phyloP scores from a whole-genome alignment of 768 basidiomycete species.

The Hemileccinum impolitum region DNA sequence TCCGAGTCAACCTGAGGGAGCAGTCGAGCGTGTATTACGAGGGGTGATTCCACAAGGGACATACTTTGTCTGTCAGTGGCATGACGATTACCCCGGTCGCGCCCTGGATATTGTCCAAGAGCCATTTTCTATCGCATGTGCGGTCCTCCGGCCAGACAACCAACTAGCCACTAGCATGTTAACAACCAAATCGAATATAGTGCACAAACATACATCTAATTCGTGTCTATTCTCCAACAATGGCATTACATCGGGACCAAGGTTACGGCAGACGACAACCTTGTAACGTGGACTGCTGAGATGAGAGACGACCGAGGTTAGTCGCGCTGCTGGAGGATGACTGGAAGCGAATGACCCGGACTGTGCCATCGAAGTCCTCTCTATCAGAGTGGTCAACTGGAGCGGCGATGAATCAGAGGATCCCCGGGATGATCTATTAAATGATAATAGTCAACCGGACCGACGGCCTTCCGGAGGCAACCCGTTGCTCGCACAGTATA shows the following conservation, averaged over 20 bases:
- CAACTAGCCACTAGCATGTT: slow-evolving; percentile 30
- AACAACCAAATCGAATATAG: not conserved
- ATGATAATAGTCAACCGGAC: not conserved
- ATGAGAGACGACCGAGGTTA: slow-evolving; percentile 25
- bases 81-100: slow-evolving; percentile 62
- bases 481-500: too few relatives aligned
- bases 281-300: slow-evolving; percentile 30
- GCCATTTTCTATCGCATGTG: slow-evolving; percentile 61
- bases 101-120: slow-evolving; percentile 68
- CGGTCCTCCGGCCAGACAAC: slow-evolving; percentile 52
- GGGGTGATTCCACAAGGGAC: not conserved
- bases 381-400: not conserved
- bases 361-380: slow-evolving; percentile 17
- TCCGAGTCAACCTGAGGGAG: slow-evolving; percentile 63
- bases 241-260: slow-evolving; percentile 64
- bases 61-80: slow-evolving; percentile 70
- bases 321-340: slow-evolving; percentile 12
- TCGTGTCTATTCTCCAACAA: slow-evolving; percentile 46
- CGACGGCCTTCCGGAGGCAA: not conserved
- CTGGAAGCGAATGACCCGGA: slow-evolving; percentile 24
- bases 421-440: not conserved
- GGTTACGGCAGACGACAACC: slow-evolving; percentile 56
- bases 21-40: not conserved
- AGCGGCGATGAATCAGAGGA: not conserved
- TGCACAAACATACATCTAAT: slow-evolving; percentile 44